Base-by-base conservation (phyloP, 148 eudicot genomes). In the Rhododendron mucronatum region DNA sequence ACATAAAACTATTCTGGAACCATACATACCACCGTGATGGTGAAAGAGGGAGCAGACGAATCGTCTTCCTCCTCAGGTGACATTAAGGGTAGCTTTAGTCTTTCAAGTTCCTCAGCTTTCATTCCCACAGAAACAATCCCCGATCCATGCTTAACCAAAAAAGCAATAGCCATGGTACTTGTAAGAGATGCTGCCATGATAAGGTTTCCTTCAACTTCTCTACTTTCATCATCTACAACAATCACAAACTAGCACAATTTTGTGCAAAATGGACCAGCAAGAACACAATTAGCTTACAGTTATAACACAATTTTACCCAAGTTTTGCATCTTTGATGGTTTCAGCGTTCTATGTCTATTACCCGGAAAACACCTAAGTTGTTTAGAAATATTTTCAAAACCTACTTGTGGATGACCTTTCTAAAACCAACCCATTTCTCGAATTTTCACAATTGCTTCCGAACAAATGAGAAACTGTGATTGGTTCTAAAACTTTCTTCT, bases 1-100 rank as follows among this genome's bases (percentile, higher is more conserved):
- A 26, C 15, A 37, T 82, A 39, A 33, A 33, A 33, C 35, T 33
- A 33, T 33, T 33, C 35, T 33, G 35, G 82, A 44, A 69, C 47
- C 67, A 84, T 95, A 97, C 99, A 78, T 96, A 97, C 99, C 99
- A 97, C 99, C 20, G 98, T 92, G 88, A 95, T 89, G 11, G 99
- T 93, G 88, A 95, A 97, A 79, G 98, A 89, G 39, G 98, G 98
- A 79, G 95, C 93, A 77, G 91, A 90, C 2, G 96, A 91, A 86
- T 91, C 93, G 48, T 94, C 88, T 86, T 95, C 95, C 10, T 84
- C 84, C 83, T 94, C 93, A 0, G 95, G 93, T 20, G 96, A 92
- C 98, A 97, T 97, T 71, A 94, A 90, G 26, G 98, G 98, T 78
- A 97, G 97, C 82, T 90, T 90, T 75, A 95, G 86, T 85, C 96